Evolutionary conservation across 2,329 filamentous ascomycete species (phyloP).

Genomic region (Penicillium aurantiogriseum): DNA sequence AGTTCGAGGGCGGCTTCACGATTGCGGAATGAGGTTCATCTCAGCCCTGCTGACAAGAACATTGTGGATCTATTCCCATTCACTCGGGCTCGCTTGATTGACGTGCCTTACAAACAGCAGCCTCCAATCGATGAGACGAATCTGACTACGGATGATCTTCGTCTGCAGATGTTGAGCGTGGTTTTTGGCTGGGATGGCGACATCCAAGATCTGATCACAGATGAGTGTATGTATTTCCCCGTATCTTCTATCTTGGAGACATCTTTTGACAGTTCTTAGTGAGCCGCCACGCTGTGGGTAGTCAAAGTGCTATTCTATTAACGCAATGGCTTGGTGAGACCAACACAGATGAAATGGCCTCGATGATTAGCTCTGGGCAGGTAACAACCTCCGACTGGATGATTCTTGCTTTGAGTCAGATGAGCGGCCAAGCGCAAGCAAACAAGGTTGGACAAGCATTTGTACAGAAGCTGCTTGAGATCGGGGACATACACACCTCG

Average conservation of each 20-base stretch:
- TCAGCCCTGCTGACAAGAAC: conserved; percentile 71
- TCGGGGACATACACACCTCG: conserved; percentile 85
- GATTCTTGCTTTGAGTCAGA: conserved; percentile 84
- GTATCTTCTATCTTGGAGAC: neutral
- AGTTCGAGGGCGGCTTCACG: conserved; percentile 58
- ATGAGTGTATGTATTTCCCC: conserved; percentile 61
- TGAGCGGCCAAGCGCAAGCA: conserved; percentile 73
- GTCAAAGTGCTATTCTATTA: conserved; percentile 75
- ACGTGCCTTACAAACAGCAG: conserved; percentile 76
- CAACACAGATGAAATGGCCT: conserved; percentile 74
- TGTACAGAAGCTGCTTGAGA: conserved; percentile 83
- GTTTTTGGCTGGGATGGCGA: conserved; percentile 95
- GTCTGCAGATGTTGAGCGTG: conserved; percentile 84
- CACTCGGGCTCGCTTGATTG: conserved; percentile 74
- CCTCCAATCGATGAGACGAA: conserved; percentile 57
- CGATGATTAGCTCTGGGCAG: conserved; percentile 72
- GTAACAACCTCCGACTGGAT: conserved; percentile 97
- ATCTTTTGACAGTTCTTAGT: conserved; percentile 44
- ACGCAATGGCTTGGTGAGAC: conserved; percentile 91
- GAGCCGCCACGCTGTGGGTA: conserved; percentile 68
- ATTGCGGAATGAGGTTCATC: conserved; percentile 74
- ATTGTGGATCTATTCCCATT: conserved; percentile 82
- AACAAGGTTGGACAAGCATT: conserved; percentile 90
- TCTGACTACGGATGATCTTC: conserved; percentile 72
- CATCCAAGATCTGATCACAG: conserved; percentile 73